Conservation (phyloP, 164 flowering plant genomes). For the Protea cynaroides region DNA sequence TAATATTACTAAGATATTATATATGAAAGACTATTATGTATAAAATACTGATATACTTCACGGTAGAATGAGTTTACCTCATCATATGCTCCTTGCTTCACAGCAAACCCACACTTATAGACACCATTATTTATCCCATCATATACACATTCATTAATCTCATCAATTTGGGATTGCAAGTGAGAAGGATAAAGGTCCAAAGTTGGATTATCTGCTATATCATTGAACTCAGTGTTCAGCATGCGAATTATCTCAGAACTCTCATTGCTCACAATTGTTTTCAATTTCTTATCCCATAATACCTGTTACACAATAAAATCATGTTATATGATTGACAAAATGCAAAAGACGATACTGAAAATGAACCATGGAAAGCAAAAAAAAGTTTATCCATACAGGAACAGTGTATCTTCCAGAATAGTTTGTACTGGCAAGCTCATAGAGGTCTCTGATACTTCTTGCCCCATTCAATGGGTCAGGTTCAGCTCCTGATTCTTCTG, state of each 20-base stretch:
- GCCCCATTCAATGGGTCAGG: conserved; percentile 80
- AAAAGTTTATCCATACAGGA: conserved; percentile 49
- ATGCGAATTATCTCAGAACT: conserved; percentile 88
- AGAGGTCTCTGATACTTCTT: conserved; percentile 61
- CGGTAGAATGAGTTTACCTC: conserved; percentile 44
- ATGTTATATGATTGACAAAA: neutral
- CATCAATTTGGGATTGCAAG: conserved; percentile 56
- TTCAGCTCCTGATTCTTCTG: conserved; percentile 76
- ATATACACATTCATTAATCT: conserved; percentile 79
- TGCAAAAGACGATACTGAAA: neutral
- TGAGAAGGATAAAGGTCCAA: conserved; percentile 80
- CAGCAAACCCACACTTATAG: conserved; percentile 89
- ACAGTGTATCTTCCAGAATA: conserved; percentile 87
- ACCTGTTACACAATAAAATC: conserved; percentile 38
- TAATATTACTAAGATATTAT: neutral
- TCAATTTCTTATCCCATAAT: conserved; percentile 88
- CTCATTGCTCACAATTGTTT: conserved; percentile 88
- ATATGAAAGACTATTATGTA: neutral
- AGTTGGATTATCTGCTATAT: conserved; percentile 64
- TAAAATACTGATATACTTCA: neutral
- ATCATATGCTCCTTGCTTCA: conserved; percentile 77
- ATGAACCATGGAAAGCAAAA: neutral
- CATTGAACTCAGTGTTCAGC: conserved; percentile 85
- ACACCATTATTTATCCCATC: conserved; percentile 84
- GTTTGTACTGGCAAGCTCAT: conserved; percentile 80